Base-by-base conservation (phyloP, 2,329 filamentous ascomycete genomes). In the Pezicula rhizophila region DNA sequence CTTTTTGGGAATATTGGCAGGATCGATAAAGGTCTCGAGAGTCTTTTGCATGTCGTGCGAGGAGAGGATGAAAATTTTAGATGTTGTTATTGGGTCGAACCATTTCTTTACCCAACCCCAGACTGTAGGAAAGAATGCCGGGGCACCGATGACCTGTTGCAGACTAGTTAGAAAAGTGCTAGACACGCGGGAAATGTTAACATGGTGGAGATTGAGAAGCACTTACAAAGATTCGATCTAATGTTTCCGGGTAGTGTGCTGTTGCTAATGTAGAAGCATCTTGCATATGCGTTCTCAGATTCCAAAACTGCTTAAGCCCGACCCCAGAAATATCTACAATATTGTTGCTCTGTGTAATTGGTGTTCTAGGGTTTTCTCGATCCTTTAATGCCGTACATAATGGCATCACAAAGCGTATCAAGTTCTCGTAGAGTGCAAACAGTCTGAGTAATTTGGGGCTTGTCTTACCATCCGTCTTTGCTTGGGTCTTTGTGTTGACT, bases 51-150 rank as follows among this genome's bases (percentile, higher is more conserved):
- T 85, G 67, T 95, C 89, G 48, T 79, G 64, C 8, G 80, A 73
- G 42, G 77, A 76, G 47, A 97, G 80, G 59, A 97, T 93, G 67
- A 95, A 96, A 66, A 97, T 96, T 73, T 97, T 97, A 61, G 89
- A 93, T 3, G 90, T 88, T 31, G 92, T 96, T 53, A 90, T 89
- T 6, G 91, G 91, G 70, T 91, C 87, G 63, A 96, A 96, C 90
- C 91, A 96, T 62, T 87, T 85, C 76, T 95, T 95, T 70, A 95
- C 79, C 89, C 90, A 96, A 57, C 87, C 83, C 91, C 91, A 92
- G 52, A 96, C 88, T 2, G 89, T 96, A 44, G 87, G 86, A 73
- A 96, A 96, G 77, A 95, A 96, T 41, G 79, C 72, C 7, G 92
- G 92, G 0, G 92, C 92, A 52, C 91, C 91, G 55, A 96, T 89